phyloP scores from a whole-genome alignment of 192 early-diverging fungal species.

The Umbelopsis isabellina region DNA sequence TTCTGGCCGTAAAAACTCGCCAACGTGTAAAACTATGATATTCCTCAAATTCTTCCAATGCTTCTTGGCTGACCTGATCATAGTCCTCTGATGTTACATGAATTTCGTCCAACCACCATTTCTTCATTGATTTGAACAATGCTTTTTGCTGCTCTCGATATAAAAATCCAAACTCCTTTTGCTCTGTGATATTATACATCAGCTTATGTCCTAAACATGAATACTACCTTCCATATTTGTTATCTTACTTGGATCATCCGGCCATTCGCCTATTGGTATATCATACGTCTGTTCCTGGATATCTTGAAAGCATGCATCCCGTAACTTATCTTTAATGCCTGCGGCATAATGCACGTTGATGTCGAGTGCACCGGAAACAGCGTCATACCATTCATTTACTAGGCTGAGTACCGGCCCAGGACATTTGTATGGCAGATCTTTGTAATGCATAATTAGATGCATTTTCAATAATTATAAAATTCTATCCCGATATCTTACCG shows the following conservation, averaged over 20 bases:
- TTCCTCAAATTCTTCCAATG: slow-evolving; percentile 38
- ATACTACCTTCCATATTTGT: background rate
- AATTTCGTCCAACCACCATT: slow-evolving; percentile 29
- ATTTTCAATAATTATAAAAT: background rate
- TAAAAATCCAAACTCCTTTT: slow-evolving; percentile 43
- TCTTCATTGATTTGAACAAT: slow-evolving; percentile 30
- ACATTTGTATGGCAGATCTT: slow-evolving; percentile 32
- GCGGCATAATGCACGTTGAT: background rate
- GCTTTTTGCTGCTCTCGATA: slow-evolving; percentile 41
- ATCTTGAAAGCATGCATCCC: slow-evolving; percentile 29
- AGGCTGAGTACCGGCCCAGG: slow-evolving; percentile 34
- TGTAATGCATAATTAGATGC: background rate
- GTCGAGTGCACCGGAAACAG: background rate
- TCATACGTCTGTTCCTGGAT: slow-evolving; percentile 11
- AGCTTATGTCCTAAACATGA: background rate
- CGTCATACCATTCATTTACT: slow-evolving; percentile 33
- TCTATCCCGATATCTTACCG: slow-evolving; percentile 17
- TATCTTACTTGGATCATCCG: slow-evolving; percentile 26
- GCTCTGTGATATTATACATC: slow-evolving; percentile 12
- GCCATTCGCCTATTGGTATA: slow-evolving; percentile 45
- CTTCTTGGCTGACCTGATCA: slow-evolving; percentile 32
- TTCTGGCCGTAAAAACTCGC: slow-evolving; percentile 30
- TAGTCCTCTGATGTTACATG: slow-evolving; percentile 39
- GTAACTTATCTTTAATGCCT: slow-evolving; percentile 4
- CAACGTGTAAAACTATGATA: slow-evolving; percentile 25